Evolutionary conservation across 2,329 filamentous ascomycete genomes (phyloP), one percentile per base, ranked within the genome.

Genomic region (Ophiostoma montium): DNA sequence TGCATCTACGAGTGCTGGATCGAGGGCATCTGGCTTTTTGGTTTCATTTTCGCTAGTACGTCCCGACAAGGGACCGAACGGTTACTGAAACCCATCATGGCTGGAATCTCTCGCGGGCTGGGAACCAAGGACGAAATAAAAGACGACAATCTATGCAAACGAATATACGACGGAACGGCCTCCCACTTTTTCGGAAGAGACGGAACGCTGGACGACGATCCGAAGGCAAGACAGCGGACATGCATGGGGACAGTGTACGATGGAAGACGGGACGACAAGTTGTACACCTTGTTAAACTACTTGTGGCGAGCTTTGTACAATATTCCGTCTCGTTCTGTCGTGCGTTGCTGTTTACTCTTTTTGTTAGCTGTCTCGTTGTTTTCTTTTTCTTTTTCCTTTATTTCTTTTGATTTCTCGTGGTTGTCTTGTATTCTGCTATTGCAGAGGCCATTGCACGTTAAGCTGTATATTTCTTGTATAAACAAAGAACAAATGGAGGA

Each of bases 391-490:
- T 33, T n/a, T 18, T 3, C 38, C n/a, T 38, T n/a, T 18, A 39
- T 44, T 5, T n/a, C 21, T 35, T 23, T 36, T 16, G 36, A 19
- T 2, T 19, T 31, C n/a, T 5, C n/a, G n/a, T 43, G 30, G 13
- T 43, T 9, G 5, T 32, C 11, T 44, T 16, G 10, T 11, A 18
- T 42, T 30, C n/a, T 35, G 21, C 35, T 47, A 16, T 32, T 39
- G 46, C 46, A 39, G 27, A 27, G 23, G 19, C 36, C 44, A 36
- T 36, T 36, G 32, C 43, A 18, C 31, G 30, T 35, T 35, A 39
- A 47, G 45, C 43, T 42, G 46, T 51, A 43, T 51, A 48, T 51
- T 51, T 46, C 30, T n/a, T 51, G 46, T 51, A 48, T 41, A 46
- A 45, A 50, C 46, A 39, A 47, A 45, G 39, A 31, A 35, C 33